These are phyloP conservation scores for Pistacia integerrima DNA, from an alignment of 345 rosid genomes.

Conservation along the genomic window DNA sequence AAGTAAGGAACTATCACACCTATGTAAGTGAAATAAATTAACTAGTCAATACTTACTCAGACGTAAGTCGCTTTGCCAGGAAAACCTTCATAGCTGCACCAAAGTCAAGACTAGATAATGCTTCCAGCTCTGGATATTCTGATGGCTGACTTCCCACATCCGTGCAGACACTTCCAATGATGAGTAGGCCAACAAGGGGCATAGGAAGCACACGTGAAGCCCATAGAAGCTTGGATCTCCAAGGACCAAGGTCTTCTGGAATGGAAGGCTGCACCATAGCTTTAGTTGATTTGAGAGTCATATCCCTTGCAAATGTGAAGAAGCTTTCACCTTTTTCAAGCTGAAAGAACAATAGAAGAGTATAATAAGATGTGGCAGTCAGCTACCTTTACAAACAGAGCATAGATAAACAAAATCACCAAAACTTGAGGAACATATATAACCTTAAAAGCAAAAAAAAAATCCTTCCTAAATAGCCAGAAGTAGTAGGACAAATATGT, in stretches of 20 bases:
- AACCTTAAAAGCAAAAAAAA: neutral
- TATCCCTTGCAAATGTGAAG: slow-evolving; percentile 85
- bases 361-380: slow-evolving; percentile 16
- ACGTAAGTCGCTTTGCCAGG: slow-evolving; percentile 79
- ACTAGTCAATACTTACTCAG: slow-evolving; percentile 61
- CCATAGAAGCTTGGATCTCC: slow-evolving; percentile 94
- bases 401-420: neutral
- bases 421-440: neutral
- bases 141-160: slow-evolving; percentile 59
- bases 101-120: slow-evolving; percentile 78
- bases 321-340: slow-evolving; percentile 85
- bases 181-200: slow-evolving; percentile 95
- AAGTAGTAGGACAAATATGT: neutral
- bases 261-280: slow-evolving; percentile 64
- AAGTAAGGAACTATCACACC: neutral
- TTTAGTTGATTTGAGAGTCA: slow-evolving; percentile 83
- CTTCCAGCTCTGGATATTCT: slow-evolving; percentile 81
- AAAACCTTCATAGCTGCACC: slow-evolving; percentile 92
- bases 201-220: slow-evolving; percentile 90
- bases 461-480: neutral
- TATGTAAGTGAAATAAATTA: neutral
- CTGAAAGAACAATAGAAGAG: slow-evolving; percentile 40
- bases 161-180: slow-evolving; percentile 72
- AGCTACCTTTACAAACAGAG: slow-evolving; percentile 1
- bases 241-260: slow-evolving; percentile 74